Conservation (phyloP, 208 protist genomes). For the Crithidia expoeki region DNA sequence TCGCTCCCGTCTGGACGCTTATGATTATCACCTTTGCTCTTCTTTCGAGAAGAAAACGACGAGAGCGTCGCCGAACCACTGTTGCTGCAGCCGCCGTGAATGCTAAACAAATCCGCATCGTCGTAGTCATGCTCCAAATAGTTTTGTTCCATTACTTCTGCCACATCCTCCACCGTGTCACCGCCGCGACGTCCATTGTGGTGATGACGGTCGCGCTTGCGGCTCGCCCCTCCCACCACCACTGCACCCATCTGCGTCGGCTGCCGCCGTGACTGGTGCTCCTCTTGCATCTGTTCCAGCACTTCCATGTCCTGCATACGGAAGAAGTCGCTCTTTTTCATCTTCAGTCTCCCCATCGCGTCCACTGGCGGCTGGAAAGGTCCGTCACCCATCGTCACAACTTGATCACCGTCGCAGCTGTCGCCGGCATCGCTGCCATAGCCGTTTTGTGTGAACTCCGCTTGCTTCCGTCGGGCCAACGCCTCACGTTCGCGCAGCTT, state of each 20-base stretch:
- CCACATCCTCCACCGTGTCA: constrained; percentile 27
- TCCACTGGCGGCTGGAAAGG: constrained; percentile 57
- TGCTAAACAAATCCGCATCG: constrained; percentile 21
- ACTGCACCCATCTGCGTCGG: constrained; percentile 17
- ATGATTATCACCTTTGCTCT: neutral
- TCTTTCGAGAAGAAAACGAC: neutral
- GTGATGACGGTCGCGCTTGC: constrained; percentile 22
- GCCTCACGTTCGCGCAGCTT: constrained; percentile 65
- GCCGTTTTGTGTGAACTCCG: constrained; percentile 11
- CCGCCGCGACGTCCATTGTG: neutral
- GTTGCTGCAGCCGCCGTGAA: neutral
- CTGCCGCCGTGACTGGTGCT: constrained; percentile 63
- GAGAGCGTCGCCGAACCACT: neutral
- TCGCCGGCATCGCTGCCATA: constrained; percentile 18
- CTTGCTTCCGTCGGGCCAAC: constrained; percentile 23
- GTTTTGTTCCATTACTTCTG: constrained; percentile 40
- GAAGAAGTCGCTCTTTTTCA: constrained; percentile 89
- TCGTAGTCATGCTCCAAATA: constrained; percentile 49
- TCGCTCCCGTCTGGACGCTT: no score
- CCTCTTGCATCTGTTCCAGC: constrained; percentile 77
- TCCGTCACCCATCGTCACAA: constrained; percentile 42
- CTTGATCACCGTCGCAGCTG: constrained; percentile 11
- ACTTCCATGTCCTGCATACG: constrained; percentile 83
- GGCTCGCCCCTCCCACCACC: constrained; percentile 14
- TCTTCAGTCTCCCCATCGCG: constrained; percentile 49